These are phyloP conservation scores for Diplodia seriata DNA, from an alignment of 2,329 filamentous ascomycete species.

Conservation along the genomic window DNA sequence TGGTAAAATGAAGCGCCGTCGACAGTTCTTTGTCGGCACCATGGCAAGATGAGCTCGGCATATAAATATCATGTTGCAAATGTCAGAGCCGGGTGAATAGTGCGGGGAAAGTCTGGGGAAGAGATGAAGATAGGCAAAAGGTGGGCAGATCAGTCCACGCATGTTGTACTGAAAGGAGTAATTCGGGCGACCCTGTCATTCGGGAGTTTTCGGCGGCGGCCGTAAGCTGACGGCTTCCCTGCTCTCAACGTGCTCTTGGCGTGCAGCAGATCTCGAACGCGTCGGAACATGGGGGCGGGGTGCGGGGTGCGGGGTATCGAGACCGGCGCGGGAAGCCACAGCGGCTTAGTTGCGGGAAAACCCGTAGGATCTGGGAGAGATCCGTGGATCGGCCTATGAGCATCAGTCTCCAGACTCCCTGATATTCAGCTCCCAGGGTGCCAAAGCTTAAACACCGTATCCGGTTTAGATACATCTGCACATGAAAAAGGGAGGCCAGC, in stretches of 20 bases:
- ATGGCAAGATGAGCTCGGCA: not conserved
- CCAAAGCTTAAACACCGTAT: not conserved
- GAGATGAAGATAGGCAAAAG: not conserved
- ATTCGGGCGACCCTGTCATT: not conserved
- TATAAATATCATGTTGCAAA: not conserved
- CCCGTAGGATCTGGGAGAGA: no score
- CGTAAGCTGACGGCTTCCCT: not conserved
- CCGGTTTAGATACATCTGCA: not conserved
- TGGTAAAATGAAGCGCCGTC: not conserved
- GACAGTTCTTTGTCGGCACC: not conserved
- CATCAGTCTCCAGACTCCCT: not conserved
- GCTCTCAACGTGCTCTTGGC: not conserved
- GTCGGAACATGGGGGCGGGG: no score
- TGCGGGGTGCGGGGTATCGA: no score
- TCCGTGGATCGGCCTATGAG: not conserved
- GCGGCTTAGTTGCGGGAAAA: no score
- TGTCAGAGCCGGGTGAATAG: not conserved
- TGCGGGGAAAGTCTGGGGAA: not conserved
- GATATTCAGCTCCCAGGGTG: not conserved
- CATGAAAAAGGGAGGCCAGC: not conserved
- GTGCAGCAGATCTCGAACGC: no score
- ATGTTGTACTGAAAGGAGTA: not conserved
- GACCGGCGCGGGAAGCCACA: no score
- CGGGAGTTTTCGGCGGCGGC: not conserved
- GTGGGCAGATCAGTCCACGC: not conserved